Percentiles rank a stretch among this genome's conserved stretches.
Conservation (phyloP, 768 basidiomycete genomes). For the Gymnopilus dilepis region DNA sequence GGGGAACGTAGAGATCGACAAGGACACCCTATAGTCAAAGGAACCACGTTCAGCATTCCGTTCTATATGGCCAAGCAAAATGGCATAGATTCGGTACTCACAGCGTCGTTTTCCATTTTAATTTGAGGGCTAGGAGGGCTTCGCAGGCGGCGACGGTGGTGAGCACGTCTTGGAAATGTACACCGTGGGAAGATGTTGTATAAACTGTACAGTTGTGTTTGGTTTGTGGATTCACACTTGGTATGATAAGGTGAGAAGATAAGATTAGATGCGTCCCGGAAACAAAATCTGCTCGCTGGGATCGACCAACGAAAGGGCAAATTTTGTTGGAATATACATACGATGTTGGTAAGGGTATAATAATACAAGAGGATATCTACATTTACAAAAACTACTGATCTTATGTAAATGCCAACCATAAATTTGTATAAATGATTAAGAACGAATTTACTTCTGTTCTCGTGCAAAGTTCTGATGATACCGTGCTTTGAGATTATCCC, state of each 20-base stretch:
- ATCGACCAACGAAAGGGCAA: no score
- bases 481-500: not conserved
- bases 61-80: not conserved
- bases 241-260: not conserved
- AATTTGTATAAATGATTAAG: not conserved
- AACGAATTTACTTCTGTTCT: not conserved
- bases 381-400: not conserved
- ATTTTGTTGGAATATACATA: no score
- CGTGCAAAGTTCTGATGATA: not conserved
- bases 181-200: conserved; percentile 41
- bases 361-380: not conserved
- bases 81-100: conserved; percentile 40
- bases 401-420: no score
- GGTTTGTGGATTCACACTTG: not conserved
- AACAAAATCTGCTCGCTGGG: no score
- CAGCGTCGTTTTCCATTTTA: conserved; percentile 92
- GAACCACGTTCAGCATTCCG: conserved; percentile 2
- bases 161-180: conserved; percentile 24
- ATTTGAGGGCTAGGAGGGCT: conserved; percentile 30
- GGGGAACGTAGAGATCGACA: conserved; percentile 99
- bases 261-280: no score
- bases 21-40: conserved; percentile 77
- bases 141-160: conserved; percentile 26
- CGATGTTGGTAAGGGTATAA: no score
- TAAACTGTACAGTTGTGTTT: conserved; percentile 42